These are phyloP conservation scores for Rhodotorula graminis DNA, from an alignment of 768 basidiomycete species.

Conservation along the genomic window DNA sequence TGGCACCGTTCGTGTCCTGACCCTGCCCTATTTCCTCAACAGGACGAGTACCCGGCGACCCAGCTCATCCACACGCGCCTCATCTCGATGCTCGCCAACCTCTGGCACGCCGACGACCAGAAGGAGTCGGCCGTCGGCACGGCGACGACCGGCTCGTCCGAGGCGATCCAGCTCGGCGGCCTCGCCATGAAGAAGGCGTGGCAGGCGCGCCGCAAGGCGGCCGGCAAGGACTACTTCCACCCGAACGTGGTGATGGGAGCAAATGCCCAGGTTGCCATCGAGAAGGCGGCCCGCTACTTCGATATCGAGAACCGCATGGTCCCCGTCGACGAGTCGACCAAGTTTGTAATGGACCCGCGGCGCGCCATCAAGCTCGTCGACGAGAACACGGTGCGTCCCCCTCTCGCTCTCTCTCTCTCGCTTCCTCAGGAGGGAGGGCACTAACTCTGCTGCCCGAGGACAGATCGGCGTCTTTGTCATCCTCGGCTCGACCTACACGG, in stretches of 20 bases:
- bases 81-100: constrained; percentile 60
- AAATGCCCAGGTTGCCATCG: constrained; percentile 52
- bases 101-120: constrained; percentile 62
- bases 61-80: constrained; percentile 54
- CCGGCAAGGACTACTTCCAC: constrained; percentile 53
- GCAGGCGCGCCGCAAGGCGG: constrained; percentile 62
- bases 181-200: constrained; percentile 67
- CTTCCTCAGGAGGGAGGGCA: neutral
- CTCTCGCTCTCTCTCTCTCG: too few relatives aligned
- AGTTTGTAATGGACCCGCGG: constrained; percentile 68
- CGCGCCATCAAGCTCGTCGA: constrained; percentile 63
- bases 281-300: constrained; percentile 55
- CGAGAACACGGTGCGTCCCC: constrained; percentile 46
- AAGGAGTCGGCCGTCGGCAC: constrained; percentile 59
- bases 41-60: constrained; percentile 61
- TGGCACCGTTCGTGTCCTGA: too few relatives aligned
- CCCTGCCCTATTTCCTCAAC: too few relatives aligned
- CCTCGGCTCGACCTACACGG: constrained; percentile 55
- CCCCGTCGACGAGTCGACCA: constrained; percentile 62
- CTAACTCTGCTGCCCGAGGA: neutral
- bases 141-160: constrained; percentile 62
- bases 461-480: constrained; percentile 63
- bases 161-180: constrained; percentile 69
- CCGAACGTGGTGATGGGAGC: constrained; percentile 60
- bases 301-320: constrained; percentile 63